Base-by-base conservation (phyloP, 805 yeast genomes). In the Saccharomycopsis babjevae region DNA sequence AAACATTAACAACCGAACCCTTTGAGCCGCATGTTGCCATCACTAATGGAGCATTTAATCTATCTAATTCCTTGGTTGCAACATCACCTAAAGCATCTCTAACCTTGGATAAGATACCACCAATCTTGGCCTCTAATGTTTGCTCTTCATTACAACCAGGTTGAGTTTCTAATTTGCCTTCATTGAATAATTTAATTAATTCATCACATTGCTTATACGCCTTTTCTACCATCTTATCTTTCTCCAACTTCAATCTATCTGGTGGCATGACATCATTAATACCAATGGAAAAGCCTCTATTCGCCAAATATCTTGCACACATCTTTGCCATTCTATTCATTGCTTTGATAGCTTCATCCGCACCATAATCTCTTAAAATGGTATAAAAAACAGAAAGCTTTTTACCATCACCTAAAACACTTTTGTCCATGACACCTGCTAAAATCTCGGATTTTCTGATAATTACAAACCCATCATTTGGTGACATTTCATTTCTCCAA, bases 1-100 rank as follows among this genome's bases (percentile, higher is more conserved):
- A 94, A 36, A 94, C 99, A 73, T 94, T 94, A 65, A 96, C 81
- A 0, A 97, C 91, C 46, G 98, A 94, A 74, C 99, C 99, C 74
- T 94, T 94, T 50, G 98, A 93, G 68, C 99, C 99, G 81, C 98
- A 94, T 1, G 97, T 89, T 13, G 99, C 97, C 99, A 94, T 94
- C 71, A 94, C 93, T 69, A 94, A 81, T 50, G 99, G 99, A 28
- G 99, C 97, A 71, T 94, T 94, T 57, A 90, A 82, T 58, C 86
- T 83, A 66, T 89, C 97, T 62, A 94, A 78, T 74, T 94, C 98
- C 59, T 80, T 83, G 70, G 96, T 93, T 79, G 99, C 96, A 63
- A 91, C 96, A 67, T 93, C 98, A 73, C 99, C 99, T 18, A 93
- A 98, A 73, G 94, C 97, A 78, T 93, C 99, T 82, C 99, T 86